phyloP scores from a whole-genome alignment of 345 rosid genomes.

The Cochlearia excelsa region DNA sequence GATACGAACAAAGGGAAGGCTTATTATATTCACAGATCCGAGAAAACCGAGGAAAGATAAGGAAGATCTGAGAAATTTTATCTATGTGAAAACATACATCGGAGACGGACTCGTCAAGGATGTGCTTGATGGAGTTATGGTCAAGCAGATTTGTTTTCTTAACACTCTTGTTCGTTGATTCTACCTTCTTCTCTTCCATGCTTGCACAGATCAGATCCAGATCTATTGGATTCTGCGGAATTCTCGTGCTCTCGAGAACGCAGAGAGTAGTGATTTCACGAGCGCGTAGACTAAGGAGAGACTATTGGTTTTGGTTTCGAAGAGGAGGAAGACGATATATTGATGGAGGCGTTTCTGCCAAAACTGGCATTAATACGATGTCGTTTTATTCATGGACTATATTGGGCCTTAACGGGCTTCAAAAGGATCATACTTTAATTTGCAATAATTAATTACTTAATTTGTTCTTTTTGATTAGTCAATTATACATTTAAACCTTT shows the following conservation, averaged over 20 bases:
- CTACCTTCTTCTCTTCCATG: slow-evolving; percentile 60
- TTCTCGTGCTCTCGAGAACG: slow-evolving; percentile 5
- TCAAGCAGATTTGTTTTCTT: slow-evolving; percentile 91
- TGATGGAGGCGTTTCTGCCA: slow-evolving; percentile 33
- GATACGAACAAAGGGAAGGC: background rate
- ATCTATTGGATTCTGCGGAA: slow-evolving; percentile 19
- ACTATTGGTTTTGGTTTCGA: slow-evolving; percentile 15
- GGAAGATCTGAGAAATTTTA: background rate
- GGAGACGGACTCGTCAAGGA: slow-evolving; percentile 86
- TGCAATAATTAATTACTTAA: background rate
- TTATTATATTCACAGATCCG: slow-evolving; percentile 2
- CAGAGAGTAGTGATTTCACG: background rate
- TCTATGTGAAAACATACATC: slow-evolving; percentile 47
- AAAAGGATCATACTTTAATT: background rate
- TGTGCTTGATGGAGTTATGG: slow-evolving; percentile 91
- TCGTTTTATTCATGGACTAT: background rate
- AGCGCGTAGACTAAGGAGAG: slow-evolving; percentile 20
- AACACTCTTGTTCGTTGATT: slow-evolving; percentile 50
- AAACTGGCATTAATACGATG: background rate
- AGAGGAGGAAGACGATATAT: slow-evolving; percentile 19
- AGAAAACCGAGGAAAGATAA: slow-evolving; percentile 10
- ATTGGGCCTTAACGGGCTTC: slow-evolving; percentile 25
- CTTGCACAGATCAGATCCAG: slow-evolving; percentile 26
- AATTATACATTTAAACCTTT: background rate
- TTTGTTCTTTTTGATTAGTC: background rate